These are phyloP conservation scores for Phtheirospermum japonicum DNA, from an alignment of 257 asterid genomes.

Conservation along the genomic window DNA sequence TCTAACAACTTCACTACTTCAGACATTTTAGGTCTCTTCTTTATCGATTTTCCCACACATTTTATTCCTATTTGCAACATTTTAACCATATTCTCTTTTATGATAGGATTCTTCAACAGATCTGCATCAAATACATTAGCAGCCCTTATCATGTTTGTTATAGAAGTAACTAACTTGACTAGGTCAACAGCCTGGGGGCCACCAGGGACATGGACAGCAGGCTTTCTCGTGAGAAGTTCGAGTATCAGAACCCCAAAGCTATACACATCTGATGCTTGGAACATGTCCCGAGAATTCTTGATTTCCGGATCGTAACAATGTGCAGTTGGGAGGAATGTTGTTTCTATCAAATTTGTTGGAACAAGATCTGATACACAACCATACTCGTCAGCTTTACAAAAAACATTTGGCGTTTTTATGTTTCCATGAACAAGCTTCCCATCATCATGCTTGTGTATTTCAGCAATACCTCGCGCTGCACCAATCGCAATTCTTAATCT, in stretches of 20 bases:
- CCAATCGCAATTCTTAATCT: background rate
- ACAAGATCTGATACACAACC: slow-evolving; percentile 21
- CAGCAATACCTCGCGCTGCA: background rate
- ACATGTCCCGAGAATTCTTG: background rate
- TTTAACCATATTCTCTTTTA: slow-evolving; percentile 17
- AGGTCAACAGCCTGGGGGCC: slow-evolving; percentile 33
- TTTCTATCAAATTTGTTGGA: background rate
- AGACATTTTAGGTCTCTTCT: background rate
- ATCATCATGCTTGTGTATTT: background rate
- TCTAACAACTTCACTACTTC: background rate
- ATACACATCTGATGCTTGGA: slow-evolving; percentile 23
- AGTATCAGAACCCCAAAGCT: slow-evolving; percentile 20
- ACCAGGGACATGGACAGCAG: slow-evolving; percentile 20
- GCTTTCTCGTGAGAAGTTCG: slow-evolving; percentile 21
- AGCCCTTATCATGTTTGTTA: slow-evolving; percentile 17
- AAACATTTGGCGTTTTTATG: slow-evolving; percentile 8
- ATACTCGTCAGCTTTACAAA: background rate
- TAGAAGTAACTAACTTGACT: slow-evolving; percentile 26
- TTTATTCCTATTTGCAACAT: slow-evolving; percentile 29
- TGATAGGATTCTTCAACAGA: slow-evolving; percentile 17
- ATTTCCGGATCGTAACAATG: slow-evolving; percentile 19
- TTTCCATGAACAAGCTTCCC: slow-evolving; percentile 21
- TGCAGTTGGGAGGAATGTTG: slow-evolving; percentile 7
- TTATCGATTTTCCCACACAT: slow-evolving; percentile 24
- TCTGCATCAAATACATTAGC: slow-evolving; percentile 30